A percentile compares a stretch with the other conserved stretches of the same genome.
Conservation (phyloP, 768 basidiomycete genomes). For the Plicaturopsis crispa region DNA sequence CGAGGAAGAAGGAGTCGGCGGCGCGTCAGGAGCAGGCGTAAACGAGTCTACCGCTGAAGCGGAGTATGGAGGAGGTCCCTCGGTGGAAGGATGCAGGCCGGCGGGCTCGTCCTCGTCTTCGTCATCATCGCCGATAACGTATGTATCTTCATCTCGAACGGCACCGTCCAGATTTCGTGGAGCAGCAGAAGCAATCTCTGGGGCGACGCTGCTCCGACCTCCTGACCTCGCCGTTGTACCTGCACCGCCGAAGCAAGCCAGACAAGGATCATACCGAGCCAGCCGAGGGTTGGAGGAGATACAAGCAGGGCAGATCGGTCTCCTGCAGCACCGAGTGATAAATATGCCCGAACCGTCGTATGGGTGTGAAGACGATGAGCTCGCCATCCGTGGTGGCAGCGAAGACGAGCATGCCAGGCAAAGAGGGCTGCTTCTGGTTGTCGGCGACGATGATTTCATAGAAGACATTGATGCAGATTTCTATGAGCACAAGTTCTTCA, state of each 20-base stretch:
- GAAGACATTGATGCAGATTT: not conserved
- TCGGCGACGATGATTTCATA: not conserved
- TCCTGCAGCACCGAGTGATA: constrained; percentile 55
- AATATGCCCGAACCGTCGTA: constrained; percentile 22
- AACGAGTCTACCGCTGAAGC: constrained; percentile 2
- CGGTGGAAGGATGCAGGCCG: not conserved
- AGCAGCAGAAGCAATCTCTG: not conserved
- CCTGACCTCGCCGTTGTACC: constrained; percentile 22
- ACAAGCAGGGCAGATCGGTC: constrained; percentile 59
- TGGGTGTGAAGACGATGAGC: constrained; percentile 50
- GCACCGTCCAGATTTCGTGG: constrained; percentile 42
- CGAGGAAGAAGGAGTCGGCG: too few species aligned
- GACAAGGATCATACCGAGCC: constrained; percentile 62
- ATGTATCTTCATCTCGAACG: constrained; percentile 52
- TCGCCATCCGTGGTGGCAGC: constrained; percentile 49
- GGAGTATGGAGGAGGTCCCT: not conserved
- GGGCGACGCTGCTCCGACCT: constrained; percentile 1
- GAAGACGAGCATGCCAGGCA: constrained; percentile 61
- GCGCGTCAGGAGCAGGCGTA: constrained; percentile 1
- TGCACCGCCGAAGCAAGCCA: constrained; percentile 58
- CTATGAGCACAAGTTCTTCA: too few species aligned
- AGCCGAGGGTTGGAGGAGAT: constrained; percentile 54
- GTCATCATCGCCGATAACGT: constrained; percentile 59
- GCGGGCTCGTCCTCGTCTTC: constrained; percentile 33
- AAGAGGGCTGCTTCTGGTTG: constrained; percentile 17